Percentiles rank a stretch among this genome's conserved stretches.
These are phyloP conservation scores for Rhexocercosporidium sp. DNA, from an alignment of 2,329 filamentous ascomycete species.

Conservation along the genomic window DNA sequence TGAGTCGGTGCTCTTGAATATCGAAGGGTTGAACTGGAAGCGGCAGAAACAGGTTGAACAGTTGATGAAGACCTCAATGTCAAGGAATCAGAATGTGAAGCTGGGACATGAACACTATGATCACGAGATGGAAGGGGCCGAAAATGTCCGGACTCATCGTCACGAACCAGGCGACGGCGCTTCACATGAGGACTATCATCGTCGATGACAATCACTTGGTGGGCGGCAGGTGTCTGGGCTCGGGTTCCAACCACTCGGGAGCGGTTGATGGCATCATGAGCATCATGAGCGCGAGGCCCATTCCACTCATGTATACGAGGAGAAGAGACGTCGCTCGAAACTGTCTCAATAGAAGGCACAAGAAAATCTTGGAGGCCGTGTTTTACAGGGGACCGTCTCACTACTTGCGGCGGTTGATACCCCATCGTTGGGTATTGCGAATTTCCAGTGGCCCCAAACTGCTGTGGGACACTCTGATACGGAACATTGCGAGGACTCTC, in stretches of 20 bases:
- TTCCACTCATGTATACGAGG: conserved; percentile 30
- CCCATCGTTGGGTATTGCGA: conserved; percentile 25
- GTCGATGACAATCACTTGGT: conserved; percentile 40
- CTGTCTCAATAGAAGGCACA: conserved; percentile 42
- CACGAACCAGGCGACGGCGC: conserved; percentile 38
- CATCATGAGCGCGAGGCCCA: conserved; percentile 19
- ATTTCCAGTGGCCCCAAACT: conserved; percentile 16
- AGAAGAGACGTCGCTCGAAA: conserved; percentile 34
- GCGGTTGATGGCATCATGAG: conserved; percentile 23
- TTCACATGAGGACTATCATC: conserved; percentile 40
- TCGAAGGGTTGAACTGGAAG: conserved; percentile 25
- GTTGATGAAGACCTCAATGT: conserved; percentile 32
- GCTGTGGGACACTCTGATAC: conserved; percentile 30
- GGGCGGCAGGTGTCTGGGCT: conserved; percentile 32
- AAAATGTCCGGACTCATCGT: conserved; percentile 36
- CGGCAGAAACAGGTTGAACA: conserved; percentile 25
- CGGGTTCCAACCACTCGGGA: conserved; percentile 27
- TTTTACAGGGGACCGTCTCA: conserved; percentile 36
- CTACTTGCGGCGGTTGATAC: conserved; percentile 38
- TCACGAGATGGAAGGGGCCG: conserved; percentile 36
- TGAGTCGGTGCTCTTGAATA: conserved; percentile 24
- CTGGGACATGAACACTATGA: conserved; percentile 27
- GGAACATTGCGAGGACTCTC: not conserved
- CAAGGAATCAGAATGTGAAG: conserved; percentile 33
- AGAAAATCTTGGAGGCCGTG: conserved; percentile 41